Percentiles rank a stretch among this genome's conserved stretches.
Conservation (phyloP, 805 yeast species). For the Yamadazyma paraphyllophila region DNA sequence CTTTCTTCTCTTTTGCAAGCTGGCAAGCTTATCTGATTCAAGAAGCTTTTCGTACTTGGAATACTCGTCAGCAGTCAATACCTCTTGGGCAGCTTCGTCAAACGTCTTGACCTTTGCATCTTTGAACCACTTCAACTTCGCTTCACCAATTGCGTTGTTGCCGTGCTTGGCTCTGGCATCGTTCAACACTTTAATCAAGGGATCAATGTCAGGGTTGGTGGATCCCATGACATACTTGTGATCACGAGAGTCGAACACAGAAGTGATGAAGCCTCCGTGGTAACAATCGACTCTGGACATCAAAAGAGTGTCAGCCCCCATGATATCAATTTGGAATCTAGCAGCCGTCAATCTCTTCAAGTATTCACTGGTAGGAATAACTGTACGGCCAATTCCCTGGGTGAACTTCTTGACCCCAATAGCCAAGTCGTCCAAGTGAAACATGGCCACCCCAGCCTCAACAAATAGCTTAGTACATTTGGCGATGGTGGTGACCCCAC, state of each 20-base stretch:
- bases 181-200: slow-evolving; percentile 10
- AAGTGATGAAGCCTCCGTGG: slow-evolving; percentile 14
- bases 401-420: slow-evolving; percentile 15
- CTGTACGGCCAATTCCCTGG: slow-evolving; percentile 15
- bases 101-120: slow-evolving; percentile 11
- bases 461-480: slow-evolving; percentile 11
- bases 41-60: slow-evolving; percentile 7
- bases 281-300: slow-evolving; percentile 15
- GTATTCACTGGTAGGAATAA: slow-evolving; percentile 15
- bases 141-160: slow-evolving; percentile 4
- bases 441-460: slow-evolving; percentile 15
- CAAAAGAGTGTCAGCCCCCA: slow-evolving; percentile 15
- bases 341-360: slow-evolving; percentile 14
- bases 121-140: slow-evolving; percentile 12
- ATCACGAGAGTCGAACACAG: slow-evolving; percentile 13
- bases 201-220: slow-evolving; percentile 11
- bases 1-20: slow-evolving; percentile 8
- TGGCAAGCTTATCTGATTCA: slow-evolving; percentile 5
- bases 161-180: slow-evolving; percentile 6
- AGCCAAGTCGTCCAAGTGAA: slow-evolving; percentile 15
- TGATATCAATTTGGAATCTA: slow-evolving; percentile 13
- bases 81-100: slow-evolving; percentile 12
- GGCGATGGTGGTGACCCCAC: slow-evolving; percentile 14
- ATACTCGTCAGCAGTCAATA: slow-evolving; percentile 3
- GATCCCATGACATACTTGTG: slow-evolving; percentile 15